Percentiles rank a stretch among this genome's conserved stretches.
phyloP scores from a whole-genome alignment of 768 basidiomycete species.

The Rhizopogon vinicolor region DNA sequence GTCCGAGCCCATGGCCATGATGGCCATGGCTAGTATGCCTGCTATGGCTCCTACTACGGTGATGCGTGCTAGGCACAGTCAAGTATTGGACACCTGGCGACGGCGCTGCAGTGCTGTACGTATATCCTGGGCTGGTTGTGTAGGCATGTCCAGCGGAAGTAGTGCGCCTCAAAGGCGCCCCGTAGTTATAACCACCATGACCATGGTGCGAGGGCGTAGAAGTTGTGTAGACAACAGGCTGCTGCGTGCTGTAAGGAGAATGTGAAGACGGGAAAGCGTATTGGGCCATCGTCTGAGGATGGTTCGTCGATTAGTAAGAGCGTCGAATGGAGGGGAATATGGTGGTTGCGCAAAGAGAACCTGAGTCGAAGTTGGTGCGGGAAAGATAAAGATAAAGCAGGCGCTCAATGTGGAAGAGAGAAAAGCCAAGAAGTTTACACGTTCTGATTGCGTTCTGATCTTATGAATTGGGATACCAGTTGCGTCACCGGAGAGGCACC shows the following conservation, averaged over 20 bases:
- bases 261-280: slow-evolving; percentile 19
- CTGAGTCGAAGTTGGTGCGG: background rate
- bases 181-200: background rate
- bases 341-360: background rate
- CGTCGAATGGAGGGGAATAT: background rate
- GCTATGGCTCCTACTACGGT: slow-evolving; percentile 12
- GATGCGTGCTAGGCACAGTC: slow-evolving; percentile 8
- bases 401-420: background rate
- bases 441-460: background rate
- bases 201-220: background rate
- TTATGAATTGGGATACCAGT: no score
- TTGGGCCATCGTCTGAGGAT: slow-evolving; percentile 10
- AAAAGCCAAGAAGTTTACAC: background rate
- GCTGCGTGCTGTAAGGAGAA: background rate
- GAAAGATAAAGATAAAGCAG: background rate
- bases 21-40: slow-evolving; percentile 5
- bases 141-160: slow-evolving; percentile 4
- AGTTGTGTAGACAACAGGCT: slow-evolving; percentile 5
- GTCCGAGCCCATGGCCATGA: slow-evolving; percentile 5
- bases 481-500: no score
- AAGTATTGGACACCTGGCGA: slow-evolving; percentile 5
- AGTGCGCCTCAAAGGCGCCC: slow-evolving; percentile 8
- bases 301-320: background rate
- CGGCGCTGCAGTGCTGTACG: background rate
- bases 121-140: background rate